Conservation (phyloP, 2,329 filamentous ascomycete species). For the Cordyceps sp. region DNA sequence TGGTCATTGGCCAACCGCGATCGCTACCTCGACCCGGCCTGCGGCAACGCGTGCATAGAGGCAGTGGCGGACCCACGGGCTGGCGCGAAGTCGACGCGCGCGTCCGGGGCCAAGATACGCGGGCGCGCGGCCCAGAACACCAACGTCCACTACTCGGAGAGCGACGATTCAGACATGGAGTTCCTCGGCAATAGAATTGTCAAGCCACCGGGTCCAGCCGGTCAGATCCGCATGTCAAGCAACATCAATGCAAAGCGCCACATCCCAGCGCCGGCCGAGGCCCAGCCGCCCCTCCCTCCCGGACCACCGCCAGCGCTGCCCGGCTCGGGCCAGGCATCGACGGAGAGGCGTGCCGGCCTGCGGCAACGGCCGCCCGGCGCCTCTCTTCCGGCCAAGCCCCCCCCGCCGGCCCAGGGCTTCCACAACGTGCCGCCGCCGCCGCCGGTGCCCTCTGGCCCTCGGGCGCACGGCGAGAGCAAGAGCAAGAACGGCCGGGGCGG, state of each 20-base stretch:
- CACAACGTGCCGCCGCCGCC: no score
- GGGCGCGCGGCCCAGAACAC: slow-evolving; percentile 18
- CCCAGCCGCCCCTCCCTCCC: slow-evolving; percentile 11
- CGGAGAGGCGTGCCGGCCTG: no score
- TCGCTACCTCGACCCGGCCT: slow-evolving; percentile 30
- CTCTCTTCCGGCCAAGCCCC: no score
- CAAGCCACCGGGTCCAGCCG: slow-evolving; percentile 12
- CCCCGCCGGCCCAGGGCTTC: no score
- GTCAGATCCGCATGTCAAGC: slow-evolving; percentile 21
- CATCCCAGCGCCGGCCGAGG: no score
- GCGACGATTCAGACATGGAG: slow-evolving; percentile 27
- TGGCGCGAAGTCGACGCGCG: slow-evolving; percentile 7
- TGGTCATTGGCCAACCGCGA: slow-evolving; percentile 34
- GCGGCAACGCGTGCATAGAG: slow-evolving; percentile 21
- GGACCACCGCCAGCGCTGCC: no score
- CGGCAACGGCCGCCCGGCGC: no score
- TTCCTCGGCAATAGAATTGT: slow-evolving; percentile 20
- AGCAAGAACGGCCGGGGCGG: no score
- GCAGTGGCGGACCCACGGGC: slow-evolving; percentile 9
- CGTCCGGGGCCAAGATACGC: slow-evolving; percentile 15
- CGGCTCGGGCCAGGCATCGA: no score
- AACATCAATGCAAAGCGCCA: no score
- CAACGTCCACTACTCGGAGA: slow-evolving; percentile 27
- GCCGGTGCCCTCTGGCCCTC: no score
- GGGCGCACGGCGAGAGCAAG: no score